phyloP scores from a whole-genome alignment of 306 rosid genomes.

The Gastrolobium bilobum region DNA sequence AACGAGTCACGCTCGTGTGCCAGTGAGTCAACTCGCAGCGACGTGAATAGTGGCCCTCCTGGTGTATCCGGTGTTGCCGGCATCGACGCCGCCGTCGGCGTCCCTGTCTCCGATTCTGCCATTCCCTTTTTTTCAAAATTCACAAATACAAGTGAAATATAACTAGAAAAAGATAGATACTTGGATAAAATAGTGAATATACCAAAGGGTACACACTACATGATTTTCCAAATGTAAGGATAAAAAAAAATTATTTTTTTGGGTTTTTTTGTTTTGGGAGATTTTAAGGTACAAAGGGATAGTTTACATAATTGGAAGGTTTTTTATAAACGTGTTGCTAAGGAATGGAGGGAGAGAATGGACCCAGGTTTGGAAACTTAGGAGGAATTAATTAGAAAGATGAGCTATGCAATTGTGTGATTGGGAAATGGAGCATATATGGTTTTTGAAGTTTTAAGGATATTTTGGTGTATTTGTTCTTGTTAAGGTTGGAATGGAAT shows the following conservation, averaged over 20 bases:
- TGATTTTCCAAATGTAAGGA: slow-evolving; percentile 49
- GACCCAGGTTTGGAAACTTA: slow-evolving; percentile 63
- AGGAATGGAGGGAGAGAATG: slow-evolving; percentile 53
- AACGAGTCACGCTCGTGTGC: slow-evolving; percentile 76
- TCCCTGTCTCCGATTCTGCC: slow-evolving; percentile 69
- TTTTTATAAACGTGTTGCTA: slow-evolving; percentile 70
- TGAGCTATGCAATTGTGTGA: background rate
- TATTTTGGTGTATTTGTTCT: background rate
- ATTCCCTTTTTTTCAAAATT: slow-evolving; percentile 31
- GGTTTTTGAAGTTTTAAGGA: background rate
- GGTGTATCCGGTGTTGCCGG: slow-evolving; percentile 83
- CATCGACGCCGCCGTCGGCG: slow-evolving; percentile 70
- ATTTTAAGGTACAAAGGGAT: slow-evolving; percentile 9
- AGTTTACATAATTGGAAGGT: slow-evolving; percentile 72
- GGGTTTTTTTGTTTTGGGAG: slow-evolving; percentile 18
- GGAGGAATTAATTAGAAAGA: background rate
- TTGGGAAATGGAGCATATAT: slow-evolving; percentile 9
- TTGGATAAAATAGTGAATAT: slow-evolving; percentile 25
- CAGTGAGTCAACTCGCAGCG: slow-evolving; percentile 75
- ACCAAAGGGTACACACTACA: slow-evolving; percentile 39
- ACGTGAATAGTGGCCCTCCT: slow-evolving; percentile 73
- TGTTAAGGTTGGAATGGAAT: slow-evolving; percentile 52
- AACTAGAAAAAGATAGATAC: background rate
- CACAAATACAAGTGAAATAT: background rate
- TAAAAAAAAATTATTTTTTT: slow-evolving; percentile 15